These are phyloP conservation scores for Cyamopsis tetragonoloba DNA, from an alignment of 306 rosid genomes.

Conservation along the genomic window DNA sequence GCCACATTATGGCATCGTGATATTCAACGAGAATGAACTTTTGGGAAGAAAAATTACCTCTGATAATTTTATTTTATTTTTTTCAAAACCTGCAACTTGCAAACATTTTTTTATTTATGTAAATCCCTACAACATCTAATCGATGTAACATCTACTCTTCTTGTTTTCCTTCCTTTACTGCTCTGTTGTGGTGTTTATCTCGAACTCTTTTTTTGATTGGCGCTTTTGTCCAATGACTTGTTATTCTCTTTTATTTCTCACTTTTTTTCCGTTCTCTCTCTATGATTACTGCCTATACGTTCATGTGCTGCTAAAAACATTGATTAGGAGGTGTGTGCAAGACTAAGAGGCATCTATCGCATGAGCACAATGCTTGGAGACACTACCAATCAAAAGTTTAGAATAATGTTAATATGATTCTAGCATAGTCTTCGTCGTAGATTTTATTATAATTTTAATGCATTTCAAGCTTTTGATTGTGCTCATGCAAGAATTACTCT, in stretches of 20 bases:
- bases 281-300: not conserved
- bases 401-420: not conserved
- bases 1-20: not conserved
- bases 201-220: not conserved
- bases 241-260: not conserved
- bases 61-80: too few relatives aligned
- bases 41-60: not conserved
- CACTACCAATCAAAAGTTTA: not conserved
- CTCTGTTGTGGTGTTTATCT: not conserved
- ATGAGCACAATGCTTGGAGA: too few relatives aligned
- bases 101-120: not conserved
- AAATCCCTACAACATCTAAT: not conserved
- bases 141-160: not conserved
- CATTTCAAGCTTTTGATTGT: not conserved
- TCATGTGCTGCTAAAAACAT: slow-evolving; percentile 2
- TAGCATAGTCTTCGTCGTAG: not conserved
- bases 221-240: not conserved
- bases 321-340: not conserved
- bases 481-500: not conserved
- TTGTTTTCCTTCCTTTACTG: not conserved
- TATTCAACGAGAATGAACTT: not conserved
- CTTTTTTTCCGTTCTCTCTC: not conserved
- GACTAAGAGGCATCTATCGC: too few relatives aligned
- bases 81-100: not conserved
- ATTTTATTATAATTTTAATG: not conserved